Conservation (phyloP, 169 alveolate genomes). For the Plasmodium yoelii region DNA sequence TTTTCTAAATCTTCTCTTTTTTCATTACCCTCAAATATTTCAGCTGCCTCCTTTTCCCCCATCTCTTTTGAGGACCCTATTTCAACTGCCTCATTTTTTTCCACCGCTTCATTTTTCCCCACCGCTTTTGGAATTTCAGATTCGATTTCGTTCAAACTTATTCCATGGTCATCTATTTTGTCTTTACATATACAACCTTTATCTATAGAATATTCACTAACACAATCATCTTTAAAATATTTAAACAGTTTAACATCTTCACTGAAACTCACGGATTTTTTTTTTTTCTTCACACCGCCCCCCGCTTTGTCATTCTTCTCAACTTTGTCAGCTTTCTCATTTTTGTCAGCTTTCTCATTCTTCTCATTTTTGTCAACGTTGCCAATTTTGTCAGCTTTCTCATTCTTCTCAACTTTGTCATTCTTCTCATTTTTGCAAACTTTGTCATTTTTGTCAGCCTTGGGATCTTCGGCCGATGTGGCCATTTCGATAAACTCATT, state of each 20-base stretch:
- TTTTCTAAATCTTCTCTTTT: neutral
- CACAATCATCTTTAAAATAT: conserved; percentile 29
- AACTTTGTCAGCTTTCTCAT: neutral
- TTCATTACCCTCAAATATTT: neutral
- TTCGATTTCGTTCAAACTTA: neutral
- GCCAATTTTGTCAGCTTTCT: neutral
- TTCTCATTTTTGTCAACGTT: neutral
- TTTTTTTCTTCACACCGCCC: neutral
- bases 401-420: neutral
- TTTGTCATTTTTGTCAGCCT: neutral
- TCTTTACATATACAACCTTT: neutral
- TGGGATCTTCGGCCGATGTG: too few relatives aligned
- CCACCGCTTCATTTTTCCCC: neutral
- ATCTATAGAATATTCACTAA: conserved; percentile 5
- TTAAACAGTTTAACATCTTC: conserved; percentile 13
- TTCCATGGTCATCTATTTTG: neutral
- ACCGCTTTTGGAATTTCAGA: neutral
- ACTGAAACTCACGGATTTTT: conserved; percentile 32
- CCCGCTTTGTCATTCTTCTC: neutral
- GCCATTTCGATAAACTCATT: neutral
- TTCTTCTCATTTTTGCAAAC: neutral
- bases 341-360: neutral
- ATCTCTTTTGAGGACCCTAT: neutral
- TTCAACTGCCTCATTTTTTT: neutral
- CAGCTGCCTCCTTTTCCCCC: neutral